These are phyloP conservation scores for Endocalyx cinctus DNA, from an alignment of 2,329 filamentous ascomycete genomes.

Conservation along the genomic window DNA sequence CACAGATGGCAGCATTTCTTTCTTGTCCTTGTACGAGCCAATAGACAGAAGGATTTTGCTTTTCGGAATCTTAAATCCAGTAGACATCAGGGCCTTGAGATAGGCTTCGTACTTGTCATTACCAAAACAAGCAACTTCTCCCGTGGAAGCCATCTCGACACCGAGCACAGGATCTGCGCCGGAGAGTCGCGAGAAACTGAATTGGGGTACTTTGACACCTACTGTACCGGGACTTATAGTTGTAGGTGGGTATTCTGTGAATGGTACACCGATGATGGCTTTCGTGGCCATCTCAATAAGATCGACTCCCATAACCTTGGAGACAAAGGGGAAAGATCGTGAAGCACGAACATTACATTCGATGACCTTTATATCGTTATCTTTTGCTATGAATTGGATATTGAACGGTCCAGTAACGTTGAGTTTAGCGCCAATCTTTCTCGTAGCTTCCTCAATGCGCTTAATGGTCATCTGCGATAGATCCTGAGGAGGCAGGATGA, in stretches of 20 bases:
- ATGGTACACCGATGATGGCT: constrained; percentile 83
- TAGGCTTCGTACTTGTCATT: constrained; percentile 96
- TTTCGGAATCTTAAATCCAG: constrained; percentile 93
- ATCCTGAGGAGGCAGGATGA: constrained; percentile 93
- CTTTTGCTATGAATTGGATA: constrained; percentile 99
- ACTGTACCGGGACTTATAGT: constrained; percentile 77
- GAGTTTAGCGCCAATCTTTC: constrained; percentile 88
- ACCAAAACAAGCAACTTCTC: constrained; percentile 96
- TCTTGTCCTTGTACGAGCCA: constrained; percentile 95
- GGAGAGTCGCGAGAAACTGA: constrained; percentile 95
- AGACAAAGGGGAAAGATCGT: constrained; percentile 95
- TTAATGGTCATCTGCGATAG: constrained; percentile 81
- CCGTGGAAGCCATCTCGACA: constrained; percentile 98
- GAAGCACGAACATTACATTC: constrained; percentile 98
- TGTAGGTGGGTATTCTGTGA: constrained; percentile 75
- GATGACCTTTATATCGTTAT: constrained; percentile 99
- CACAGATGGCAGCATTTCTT: constrained; percentile 92
- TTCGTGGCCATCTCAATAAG: constrained; percentile 98
- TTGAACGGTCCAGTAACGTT: constrained; percentile 98
- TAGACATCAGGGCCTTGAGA: constrained; percentile 90
- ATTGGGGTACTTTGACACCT: constrained; percentile 96
- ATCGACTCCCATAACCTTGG: constrained; percentile 97
- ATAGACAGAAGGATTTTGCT: constrained; percentile 94
- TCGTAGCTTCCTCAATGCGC: constrained; percentile 89
- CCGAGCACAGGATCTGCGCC: constrained; percentile 94